Conservation (phyloP, 176 grass and related monocot species). For the Ensete ventricosum region DNA sequence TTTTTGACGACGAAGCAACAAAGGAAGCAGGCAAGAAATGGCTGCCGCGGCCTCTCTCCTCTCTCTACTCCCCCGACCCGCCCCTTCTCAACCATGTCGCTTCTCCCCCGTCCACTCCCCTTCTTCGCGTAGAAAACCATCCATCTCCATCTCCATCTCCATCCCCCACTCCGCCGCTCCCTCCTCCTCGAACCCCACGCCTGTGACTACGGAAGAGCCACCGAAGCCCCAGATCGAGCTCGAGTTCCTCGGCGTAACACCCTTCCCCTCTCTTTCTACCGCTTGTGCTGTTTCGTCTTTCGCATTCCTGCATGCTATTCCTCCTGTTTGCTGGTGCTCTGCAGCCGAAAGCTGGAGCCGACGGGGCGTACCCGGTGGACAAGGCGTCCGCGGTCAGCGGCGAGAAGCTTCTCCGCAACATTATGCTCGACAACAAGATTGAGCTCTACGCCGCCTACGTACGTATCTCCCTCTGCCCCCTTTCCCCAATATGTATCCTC, state of each 20-base stretch:
- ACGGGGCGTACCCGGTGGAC: slow-evolving; percentile 60
- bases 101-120: not conserved
- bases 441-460: slow-evolving; percentile 87
- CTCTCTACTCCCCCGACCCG: slow-evolving; percentile 18
- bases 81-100: not conserved
- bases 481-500: not conserved
- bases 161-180: slow-evolving; percentile 22
- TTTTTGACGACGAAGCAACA: too few species aligned
- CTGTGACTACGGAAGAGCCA: slow-evolving; percentile 8
- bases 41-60: slow-evolving; percentile 48
- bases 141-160: slow-evolving; percentile 17
- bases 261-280: not conserved
- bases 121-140: not conserved
- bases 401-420: slow-evolving; percentile 74
- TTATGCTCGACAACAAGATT: slow-evolving; percentile 78
- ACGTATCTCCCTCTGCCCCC: slow-evolving; percentile 2
- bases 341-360: slow-evolving; percentile 56
- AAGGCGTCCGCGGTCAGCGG: slow-evolving; percentile 43
- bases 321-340: not conserved
- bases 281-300: not conserved
- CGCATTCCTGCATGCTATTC: not conserved
- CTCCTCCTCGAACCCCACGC: slow-evolving; percentile 40
- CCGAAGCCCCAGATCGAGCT: slow-evolving; percentile 63
- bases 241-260: slow-evolving; percentile 56
- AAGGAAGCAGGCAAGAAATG: slow-evolving; percentile 25